Evolutionary conservation across 441 rosid species (phyloP), one percentile per base, ranked within the genome.

Genomic region (Syzygium syzygioides): DNA sequence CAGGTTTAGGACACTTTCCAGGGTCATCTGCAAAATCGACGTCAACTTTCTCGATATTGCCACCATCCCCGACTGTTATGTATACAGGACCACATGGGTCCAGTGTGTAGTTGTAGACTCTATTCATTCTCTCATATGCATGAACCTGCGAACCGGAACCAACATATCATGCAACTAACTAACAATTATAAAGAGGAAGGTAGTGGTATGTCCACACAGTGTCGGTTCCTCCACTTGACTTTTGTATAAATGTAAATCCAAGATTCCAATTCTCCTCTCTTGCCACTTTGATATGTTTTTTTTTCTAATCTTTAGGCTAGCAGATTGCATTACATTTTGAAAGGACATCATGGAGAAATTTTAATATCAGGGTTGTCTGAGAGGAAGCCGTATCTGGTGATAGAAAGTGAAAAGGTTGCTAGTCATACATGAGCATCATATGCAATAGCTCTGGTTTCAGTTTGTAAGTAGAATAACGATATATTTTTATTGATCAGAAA

Each of bases 51-150:
- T 95, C 96, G 45, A 95, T 95, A 88, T 95, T 94, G 55, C 96
- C 97, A 62, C 95, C 95, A 88, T 95, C 97, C 90, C 97, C 97
- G 3, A 94, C 92, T 55, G 93, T 93, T 88, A 93, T 89, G 92
- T 94, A 93, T 76, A 93, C 92, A 41, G 94, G 94, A 28, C 93
- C 97, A 83, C 96, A 95, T 76, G 92, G 89, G 88, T 94, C 93
- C 88, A 94, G 37, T 55, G 91, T 92, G 88, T 95, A 95, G 90
- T 95, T 94, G 86, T 94, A 93, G 53, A 95, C 90, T 86, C 94
- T 93, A 87, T 94, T 94, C 93, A 94, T 94, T 89, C 96, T 89
- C 93, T 95, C 95, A 66, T 95, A 95, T 28, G 97, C 96, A 89
- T 95, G 97, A 76, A 94, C 95, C 97, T 93, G 87, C 85, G 45